Evolutionary conservation across 2,329 filamentous ascomycete species (phyloP).

Genomic region (Alternaria arborescens): DNA sequence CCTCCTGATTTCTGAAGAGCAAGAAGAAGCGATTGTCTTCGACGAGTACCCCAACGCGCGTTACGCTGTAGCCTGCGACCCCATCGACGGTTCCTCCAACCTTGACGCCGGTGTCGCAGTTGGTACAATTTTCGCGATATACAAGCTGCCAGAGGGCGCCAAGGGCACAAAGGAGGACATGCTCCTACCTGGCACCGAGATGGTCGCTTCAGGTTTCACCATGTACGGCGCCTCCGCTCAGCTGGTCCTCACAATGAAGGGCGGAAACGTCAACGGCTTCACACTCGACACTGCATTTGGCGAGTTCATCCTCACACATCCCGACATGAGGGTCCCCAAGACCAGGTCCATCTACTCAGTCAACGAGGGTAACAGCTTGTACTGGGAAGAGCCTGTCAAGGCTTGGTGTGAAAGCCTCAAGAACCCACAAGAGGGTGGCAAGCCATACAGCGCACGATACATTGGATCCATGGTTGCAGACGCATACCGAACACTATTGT

Average conservation of each 20-base stretch:
- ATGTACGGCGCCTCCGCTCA: conserved; percentile 99
- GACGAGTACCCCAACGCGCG: conserved; percentile 75
- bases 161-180: conserved; percentile 83
- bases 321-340: conserved; percentile 87
- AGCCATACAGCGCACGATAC: conserved; percentile 94
- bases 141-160: conserved; percentile 83
- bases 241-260: conserved; percentile 96
- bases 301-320: conserved; percentile 98
- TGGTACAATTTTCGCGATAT: conserved; percentile 95
- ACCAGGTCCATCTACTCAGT: conserved; percentile 91
- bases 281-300: conserved; percentile 95
- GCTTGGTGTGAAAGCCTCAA: conserved; percentile 91
- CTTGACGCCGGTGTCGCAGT: conserved; percentile 97
- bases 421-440: conserved; percentile 74
- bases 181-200: conserved; percentile 86
- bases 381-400: conserved; percentile 91
- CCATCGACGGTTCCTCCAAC: conserved; percentile 97
- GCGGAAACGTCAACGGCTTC: conserved; percentile 92
- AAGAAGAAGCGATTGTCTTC: conserved; percentile 92
- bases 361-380: conserved; percentile 97
- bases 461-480: conserved; percentile 99
- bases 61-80: conserved; percentile 96
- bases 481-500: conserved; percentile 92
- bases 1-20: conserved; percentile 95
- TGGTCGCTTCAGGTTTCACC: conserved; percentile 96